Percentiles rank a stretch among this genome's conserved stretches.
phyloP scores from a whole-genome alignment of 257 asterid genomes.

The Ilex aquifolium region DNA sequence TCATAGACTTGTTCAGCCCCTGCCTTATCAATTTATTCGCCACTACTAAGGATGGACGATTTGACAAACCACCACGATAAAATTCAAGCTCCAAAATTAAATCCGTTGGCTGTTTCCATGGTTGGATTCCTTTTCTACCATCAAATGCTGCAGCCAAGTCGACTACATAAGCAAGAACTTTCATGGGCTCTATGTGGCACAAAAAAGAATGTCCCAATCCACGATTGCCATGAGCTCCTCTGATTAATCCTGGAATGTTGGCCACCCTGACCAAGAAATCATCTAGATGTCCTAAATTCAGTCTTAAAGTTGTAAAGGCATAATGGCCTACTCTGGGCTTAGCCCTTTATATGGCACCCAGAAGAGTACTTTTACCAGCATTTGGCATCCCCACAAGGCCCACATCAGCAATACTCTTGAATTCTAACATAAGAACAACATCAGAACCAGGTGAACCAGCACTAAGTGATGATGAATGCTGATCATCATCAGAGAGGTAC shows the following conservation, averaged over 20 bases:
- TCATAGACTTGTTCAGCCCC: slow-evolving; percentile 70
- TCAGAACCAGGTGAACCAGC: slow-evolving; percentile 67
- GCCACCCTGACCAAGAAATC: slow-evolving; percentile 83
- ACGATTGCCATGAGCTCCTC: slow-evolving; percentile 85
- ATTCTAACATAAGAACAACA: slow-evolving; percentile 63
- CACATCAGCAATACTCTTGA: slow-evolving; percentile 88
- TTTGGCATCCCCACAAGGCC: slow-evolving; percentile 97
- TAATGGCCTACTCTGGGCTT: slow-evolving; percentile 75
- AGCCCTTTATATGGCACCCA: slow-evolving; percentile 85
- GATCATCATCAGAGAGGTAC: slow-evolving; percentile 42
- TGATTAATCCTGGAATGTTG: slow-evolving; percentile 82
- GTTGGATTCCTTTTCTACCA: slow-evolving; percentile 70
- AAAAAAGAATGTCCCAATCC: slow-evolving; percentile 93
- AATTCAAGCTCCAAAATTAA: slow-evolving; percentile 70
- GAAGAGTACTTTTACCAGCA: slow-evolving; percentile 96
- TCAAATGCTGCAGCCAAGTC: slow-evolving; percentile 62
- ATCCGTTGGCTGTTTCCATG: slow-evolving; percentile 79
- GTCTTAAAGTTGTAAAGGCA: slow-evolving; percentile 94
- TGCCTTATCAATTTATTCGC: slow-evolving; percentile 79
- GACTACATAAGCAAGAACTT: slow-evolving; percentile 75
- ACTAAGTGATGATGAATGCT: slow-evolving; percentile 14
- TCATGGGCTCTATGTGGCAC: slow-evolving; percentile 84
- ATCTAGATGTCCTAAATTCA: slow-evolving; percentile 70
- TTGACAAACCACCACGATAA: slow-evolving; percentile 46
- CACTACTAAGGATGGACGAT: slow-evolving; percentile 66